phyloP scores from a whole-genome alignment of 2,329 filamentous ascomycete species.

The Pyricularia pennisetigena region DNA sequence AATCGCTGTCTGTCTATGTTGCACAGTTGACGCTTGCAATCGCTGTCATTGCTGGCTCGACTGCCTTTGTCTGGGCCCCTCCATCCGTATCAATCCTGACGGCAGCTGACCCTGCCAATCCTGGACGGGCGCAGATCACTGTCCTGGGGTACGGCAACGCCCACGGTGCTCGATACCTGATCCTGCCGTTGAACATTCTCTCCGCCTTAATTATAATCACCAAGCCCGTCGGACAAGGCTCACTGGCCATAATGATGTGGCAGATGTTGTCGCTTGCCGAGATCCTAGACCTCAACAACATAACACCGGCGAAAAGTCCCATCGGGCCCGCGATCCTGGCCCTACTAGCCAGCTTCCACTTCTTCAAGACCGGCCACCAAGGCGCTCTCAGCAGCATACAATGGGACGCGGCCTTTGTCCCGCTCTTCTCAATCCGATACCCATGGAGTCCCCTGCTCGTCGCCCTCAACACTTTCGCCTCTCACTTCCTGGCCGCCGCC shows the following conservation, averaged over 20 bases:
- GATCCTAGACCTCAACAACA: constrained; percentile 48
- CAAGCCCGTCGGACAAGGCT: constrained; percentile 89
- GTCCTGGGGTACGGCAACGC: constrained; percentile 88
- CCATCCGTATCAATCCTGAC: constrained; percentile 70
- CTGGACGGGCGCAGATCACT: constrained; percentile 47
- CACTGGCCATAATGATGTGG: constrained; percentile 74
- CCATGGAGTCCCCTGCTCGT: constrained; percentile 83
- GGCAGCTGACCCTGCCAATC: constrained; percentile 27
- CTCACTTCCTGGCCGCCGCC: constrained; percentile 73
- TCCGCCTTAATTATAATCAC: constrained; percentile 70
- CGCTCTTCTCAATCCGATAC: constrained; percentile 71
- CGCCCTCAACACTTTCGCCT: constrained; percentile 76
- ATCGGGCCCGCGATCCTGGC: constrained; percentile 80
- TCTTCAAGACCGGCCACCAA: constrained; percentile 97
- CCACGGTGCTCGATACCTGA: constrained; percentile 82
- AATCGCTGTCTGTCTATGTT: constrained; percentile 64
- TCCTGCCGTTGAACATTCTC: constrained; percentile 71
- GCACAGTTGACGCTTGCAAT: constrained; percentile 75
- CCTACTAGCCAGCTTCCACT: constrained; percentile 87
- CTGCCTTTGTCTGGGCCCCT: constrained; percentile 76
- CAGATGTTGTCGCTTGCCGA: constrained; percentile 75
- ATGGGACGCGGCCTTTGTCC: constrained; percentile 93
- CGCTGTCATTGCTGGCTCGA: constrained; percentile 72
- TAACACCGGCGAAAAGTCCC: constrained; percentile 50
- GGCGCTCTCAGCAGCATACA: constrained; percentile 80